Evolutionary conservation across 768 basidiomycete species (phyloP), one percentile per base, ranked within the genome.

Genomic region (Leccinum uliginosum): DNA sequence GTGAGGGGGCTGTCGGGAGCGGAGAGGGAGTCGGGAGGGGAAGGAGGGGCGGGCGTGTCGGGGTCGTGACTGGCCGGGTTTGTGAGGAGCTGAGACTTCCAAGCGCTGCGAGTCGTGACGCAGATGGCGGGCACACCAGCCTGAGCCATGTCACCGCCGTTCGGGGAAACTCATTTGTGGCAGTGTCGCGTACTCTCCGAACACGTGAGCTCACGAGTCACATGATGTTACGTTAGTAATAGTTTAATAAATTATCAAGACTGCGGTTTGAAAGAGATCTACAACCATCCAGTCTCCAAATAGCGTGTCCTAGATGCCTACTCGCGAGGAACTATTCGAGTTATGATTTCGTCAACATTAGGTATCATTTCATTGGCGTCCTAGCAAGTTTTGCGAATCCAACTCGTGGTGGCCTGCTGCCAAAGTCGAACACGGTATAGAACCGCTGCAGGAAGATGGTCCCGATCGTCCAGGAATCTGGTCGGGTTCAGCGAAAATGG

Each of bases 81-180:
- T 8, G 44, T 23, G 19, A 52, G 53, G 23, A 65, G 51, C 24
- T 71, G 70, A 0, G 50, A 44, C 50, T 59, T 71, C 70, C 70
- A 71, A 0, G 69, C 70, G 8, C 59, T 65, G 17, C 70, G 62
- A 9, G 70, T 71, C 1, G 70, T 71, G 0, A 71, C 70, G 48
- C 60, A 71, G 9, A 67, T 61, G 30, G 59, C 65, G 30, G 57
- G 61, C 11, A 53, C 43, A 1, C 35, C 35, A n/a, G 56, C 30
- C 30, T 32, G 30, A 32, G 30, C 43, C 67, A 62, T 68, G n/a
- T 38, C 40, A 54, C 35, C 35, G 38, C 35, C 35, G 38, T 40
- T 19, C n/a, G 40, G 43, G 50, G 34, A 30, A 6, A 26, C 43
- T 63, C 57, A 56, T 54, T 65, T 53, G 61, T 66, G 64, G 61